Conservation (phyloP, 306 rosid genomes). For the Ormosia emarginata region DNA sequence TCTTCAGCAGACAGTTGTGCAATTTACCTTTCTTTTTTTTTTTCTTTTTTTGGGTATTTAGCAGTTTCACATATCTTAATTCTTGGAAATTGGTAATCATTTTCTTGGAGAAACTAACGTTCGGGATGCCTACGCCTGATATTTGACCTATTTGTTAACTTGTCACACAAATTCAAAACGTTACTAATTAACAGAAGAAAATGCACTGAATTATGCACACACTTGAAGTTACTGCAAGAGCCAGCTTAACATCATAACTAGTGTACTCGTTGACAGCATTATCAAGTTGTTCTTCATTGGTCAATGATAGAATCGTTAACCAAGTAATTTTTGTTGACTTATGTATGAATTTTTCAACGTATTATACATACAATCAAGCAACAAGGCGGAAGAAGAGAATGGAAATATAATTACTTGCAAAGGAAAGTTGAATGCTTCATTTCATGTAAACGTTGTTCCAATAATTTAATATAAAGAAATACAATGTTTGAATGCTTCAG, state of each 20-base stretch:
- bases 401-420: neutral
- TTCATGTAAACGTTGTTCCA: too few relatives aligned
- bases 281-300: neutral
- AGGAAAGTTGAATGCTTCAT: neutral
- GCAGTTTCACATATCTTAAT: too few relatives aligned
- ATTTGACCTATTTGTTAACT: conserved; percentile 53
- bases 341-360: neutral
- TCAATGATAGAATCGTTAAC: conserved; percentile 10
- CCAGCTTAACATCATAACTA: neutral
- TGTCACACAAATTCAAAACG: neutral
- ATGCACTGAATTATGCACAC: neutral
- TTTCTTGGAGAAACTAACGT: conserved; percentile 31
- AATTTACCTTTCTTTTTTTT: too few relatives aligned
- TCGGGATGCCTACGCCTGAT: conserved; percentile 42
- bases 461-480: too few relatives aligned
- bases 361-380: neutral
- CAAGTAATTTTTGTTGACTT: conserved; percentile 4
- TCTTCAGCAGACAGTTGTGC: too few relatives aligned
- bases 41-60: too few relatives aligned
- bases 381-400: neutral
- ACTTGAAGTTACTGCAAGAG: neutral
- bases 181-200: neutral
- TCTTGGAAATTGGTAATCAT: conserved; percentile 32
- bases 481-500: too few relatives aligned
- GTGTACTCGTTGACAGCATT: neutral